Evolutionary conservation across 2,329 filamentous ascomycete genomes (phyloP).

Genomic region (Trichoderma brevicompactum): DNA sequence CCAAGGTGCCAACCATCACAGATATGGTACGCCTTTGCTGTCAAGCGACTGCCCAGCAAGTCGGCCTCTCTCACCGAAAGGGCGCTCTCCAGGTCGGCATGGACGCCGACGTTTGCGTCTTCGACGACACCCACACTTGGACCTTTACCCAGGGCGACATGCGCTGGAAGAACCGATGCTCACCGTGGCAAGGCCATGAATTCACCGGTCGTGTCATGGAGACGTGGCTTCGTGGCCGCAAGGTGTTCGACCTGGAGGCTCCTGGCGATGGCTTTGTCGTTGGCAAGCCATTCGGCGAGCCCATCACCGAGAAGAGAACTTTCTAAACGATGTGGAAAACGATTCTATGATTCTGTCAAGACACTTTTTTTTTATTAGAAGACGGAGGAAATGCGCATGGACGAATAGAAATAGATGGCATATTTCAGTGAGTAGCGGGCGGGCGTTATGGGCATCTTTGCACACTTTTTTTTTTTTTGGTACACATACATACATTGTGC

Average conservation of each 20-base stretch:
- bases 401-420: slow-evolving; percentile 14
- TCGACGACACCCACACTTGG: slow-evolving; percentile 83
- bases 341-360: slow-evolving; percentile 20
- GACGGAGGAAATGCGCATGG: background rate
- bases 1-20: slow-evolving; percentile 58
- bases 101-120: slow-evolving; percentile 88
- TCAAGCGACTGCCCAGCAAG: slow-evolving; percentile 83
- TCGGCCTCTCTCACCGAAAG: slow-evolving; percentile 80
- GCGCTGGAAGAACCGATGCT: slow-evolving; percentile 93
- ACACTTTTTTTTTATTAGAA: background rate
- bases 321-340: slow-evolving; percentile 36
- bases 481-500: slow-evolving; percentile 2
- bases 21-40: slow-evolving; percentile 88
- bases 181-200: slow-evolving; percentile 81
- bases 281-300: slow-evolving; percentile 53
- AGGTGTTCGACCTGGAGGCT: slow-evolving; percentile 72
- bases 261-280: slow-evolving; percentile 55
- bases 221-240: slow-evolving; percentile 81
- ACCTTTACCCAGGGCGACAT: slow-evolving; percentile 75
- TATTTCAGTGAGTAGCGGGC: slow-evolving; percentile 15
- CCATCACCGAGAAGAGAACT: slow-evolving; percentile 64
- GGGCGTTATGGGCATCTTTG: slow-evolving; percentile 17
- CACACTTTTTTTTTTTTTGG: background rate
- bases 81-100: slow-evolving; percentile 76
- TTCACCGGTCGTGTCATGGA: slow-evolving; percentile 79